Evolutionary conservation across 1,284 basidiomycete species (phyloP), one percentile per base, ranked within the genome.

Genomic region (Fomitopsis betulina): DNA sequence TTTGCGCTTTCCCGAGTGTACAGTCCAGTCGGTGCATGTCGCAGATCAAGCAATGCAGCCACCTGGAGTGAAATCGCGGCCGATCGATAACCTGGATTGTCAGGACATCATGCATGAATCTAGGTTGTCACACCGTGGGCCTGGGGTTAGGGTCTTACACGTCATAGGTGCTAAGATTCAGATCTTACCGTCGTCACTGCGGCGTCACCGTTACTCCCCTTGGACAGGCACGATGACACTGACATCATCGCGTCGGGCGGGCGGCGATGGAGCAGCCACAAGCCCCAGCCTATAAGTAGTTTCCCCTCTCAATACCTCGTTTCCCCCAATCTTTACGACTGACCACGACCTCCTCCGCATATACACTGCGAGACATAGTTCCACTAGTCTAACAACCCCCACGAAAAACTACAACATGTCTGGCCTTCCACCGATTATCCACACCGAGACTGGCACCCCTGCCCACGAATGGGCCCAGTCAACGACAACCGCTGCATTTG

Each of bases 391-490:
- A 4, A 51, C 30, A n/a, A 33, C 40, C 37, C 19, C 32, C 39
- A 55, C 54, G 54, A 55, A n/a, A n/a, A n/a, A n/a, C 21, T 55
- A 32, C 6, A 30, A 17, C 55, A 71, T 70, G 70, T 57, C 68
- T 55, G 69, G 63, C 51, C 56, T 67, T 35, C 69, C 70, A 17
- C 70, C 69, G 25, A 57, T 58, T 1, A 42, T 72, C 50, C 45
- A 57, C 42, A 58, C 67, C 21, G 58, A 67, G 42, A 61, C 66
- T 38, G 68, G 67, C 51, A 70, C 67, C 17, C 70, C 70, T 50
- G 40, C 68, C 7, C 49, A 59, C 53, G 69, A 72, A 52, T 70
- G 69, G 70, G 70, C 70, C 0, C 60, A 58, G 27, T 65, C 68
- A 13, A 72, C 69, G 4, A 69, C 70, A 32, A 67, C 69, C 38